A percentile compares a stretch with the other conserved stretches of the same genome.
phyloP scores from a whole-genome alignment of 106 monocot genomes.

The Dactylorhiza incarnata region DNA sequence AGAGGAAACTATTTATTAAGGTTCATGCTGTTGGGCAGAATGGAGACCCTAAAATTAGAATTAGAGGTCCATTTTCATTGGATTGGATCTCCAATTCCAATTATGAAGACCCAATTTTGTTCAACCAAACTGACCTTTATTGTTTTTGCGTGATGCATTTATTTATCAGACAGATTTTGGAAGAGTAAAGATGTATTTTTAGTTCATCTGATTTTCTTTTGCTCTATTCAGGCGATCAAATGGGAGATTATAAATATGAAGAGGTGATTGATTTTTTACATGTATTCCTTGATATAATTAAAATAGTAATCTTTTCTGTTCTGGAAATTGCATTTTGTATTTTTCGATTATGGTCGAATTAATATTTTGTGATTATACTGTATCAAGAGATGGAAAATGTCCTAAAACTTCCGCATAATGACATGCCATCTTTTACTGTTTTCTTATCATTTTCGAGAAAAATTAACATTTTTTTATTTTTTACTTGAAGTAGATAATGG shows the following conservation, averaged over 20 bases:
- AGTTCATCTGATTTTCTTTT: background rate
- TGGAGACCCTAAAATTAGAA: no score
- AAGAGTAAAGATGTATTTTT: background rate
- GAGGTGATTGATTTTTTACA: conserved; percentile 35
- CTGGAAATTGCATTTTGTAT: background rate
- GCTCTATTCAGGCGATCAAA: conserved; percentile 33
- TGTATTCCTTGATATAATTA: background rate
- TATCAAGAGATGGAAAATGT: background rate
- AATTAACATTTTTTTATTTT: background rate
- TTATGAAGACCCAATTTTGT: no score
- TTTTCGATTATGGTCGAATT: background rate
- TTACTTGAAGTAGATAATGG: background rate
- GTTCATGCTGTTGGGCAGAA: background rate
- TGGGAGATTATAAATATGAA: conserved; percentile 79
- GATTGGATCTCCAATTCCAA: no score
- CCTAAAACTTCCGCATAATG: background rate
- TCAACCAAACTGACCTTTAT: no score
- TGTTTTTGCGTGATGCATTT: background rate
- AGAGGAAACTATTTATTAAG: background rate
- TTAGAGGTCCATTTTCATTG: conserved; percentile 17
- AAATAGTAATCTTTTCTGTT: background rate
- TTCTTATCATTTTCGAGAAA: background rate
- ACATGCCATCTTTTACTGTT: background rate
- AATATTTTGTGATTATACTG: background rate
- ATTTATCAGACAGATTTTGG: background rate